A percentile compares a stretch with the other conserved stretches of the same genome.
Conservation (phyloP, 106 monocot genomes). For the Dendrobium catenatum region DNA sequence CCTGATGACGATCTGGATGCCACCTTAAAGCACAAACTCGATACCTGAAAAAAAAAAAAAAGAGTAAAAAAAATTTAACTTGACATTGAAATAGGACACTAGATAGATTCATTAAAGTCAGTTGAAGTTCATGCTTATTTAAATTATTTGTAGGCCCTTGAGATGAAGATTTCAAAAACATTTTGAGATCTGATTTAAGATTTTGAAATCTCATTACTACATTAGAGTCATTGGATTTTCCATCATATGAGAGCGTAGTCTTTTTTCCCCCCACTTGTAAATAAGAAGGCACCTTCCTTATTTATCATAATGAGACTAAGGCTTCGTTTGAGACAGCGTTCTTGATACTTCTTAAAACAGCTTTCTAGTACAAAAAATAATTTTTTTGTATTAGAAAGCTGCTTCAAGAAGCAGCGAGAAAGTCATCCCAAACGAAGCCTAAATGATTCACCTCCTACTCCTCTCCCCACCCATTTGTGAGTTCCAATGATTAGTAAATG, state of each 20-base stretch:
- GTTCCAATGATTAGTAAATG: not conserved
- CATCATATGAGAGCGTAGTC: not conserved
- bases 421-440: no score
- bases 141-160: not conserved
- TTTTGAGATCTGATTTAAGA: not conserved
- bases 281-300: no score
- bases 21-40: slow-evolving; percentile 81
- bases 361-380: no score
- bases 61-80: not conserved
- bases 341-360: no score
- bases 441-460: no score
- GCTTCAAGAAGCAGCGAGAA: no score
- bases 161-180: not conserved
- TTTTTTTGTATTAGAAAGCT: no score
- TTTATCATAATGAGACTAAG: no score
- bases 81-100: not conserved
- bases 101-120: not conserved
- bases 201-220: not conserved
- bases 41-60: slow-evolving; percentile 42
- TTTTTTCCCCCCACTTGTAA: not conserved
- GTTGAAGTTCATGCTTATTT: not conserved
- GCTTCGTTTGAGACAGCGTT: no score
- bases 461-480: no score
- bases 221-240: not conserved
- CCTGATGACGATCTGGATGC: slow-evolving; percentile 97